Evolutionary conservation across 495 filamentous ascomycete genomes (phyloP).

Genomic region (Aspergillus saccharolyticus): DNA sequence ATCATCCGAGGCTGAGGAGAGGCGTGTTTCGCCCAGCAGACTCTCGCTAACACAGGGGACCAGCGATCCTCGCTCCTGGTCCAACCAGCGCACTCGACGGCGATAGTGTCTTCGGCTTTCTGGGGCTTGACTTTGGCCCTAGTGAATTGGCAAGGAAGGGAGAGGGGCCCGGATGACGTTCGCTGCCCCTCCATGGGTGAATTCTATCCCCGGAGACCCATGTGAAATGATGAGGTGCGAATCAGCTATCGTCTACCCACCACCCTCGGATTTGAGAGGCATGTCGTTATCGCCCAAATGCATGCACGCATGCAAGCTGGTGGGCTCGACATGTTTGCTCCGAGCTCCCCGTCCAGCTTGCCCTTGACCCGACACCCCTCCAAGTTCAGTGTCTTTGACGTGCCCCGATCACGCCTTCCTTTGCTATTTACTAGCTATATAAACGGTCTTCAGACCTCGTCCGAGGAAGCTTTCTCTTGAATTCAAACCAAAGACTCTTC

Average conservation of each 20-base stretch:
- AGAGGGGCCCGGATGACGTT: conserved; percentile 20
- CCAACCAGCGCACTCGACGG: conserved; percentile 1
- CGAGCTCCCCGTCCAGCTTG: conserved; percentile 2
- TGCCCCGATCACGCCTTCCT: neutral
- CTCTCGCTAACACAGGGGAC: too few species aligned
- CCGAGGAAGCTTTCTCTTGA: conserved; percentile 5
- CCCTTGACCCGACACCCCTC: conserved; percentile 24
- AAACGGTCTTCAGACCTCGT: conserved; percentile 20
- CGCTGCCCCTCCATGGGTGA: conserved; percentile 10
- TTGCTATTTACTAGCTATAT: neutral
- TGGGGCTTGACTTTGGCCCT: neutral
- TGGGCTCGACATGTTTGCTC: conserved; percentile 28
- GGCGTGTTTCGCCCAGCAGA: too few species aligned
- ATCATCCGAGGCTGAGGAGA: conserved; percentile 39
- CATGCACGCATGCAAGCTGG: conserved; percentile 15
- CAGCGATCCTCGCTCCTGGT: conserved; percentile 1
- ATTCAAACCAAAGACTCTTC: neutral
- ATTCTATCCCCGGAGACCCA: conserved; percentile 16
- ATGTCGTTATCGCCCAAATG: conserved; percentile 20
- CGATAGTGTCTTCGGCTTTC: neutral
- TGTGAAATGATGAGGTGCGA: conserved; percentile 16
- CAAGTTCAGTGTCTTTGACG: too few species aligned
- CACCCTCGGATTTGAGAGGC: conserved; percentile 13
- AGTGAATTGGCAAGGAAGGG: conserved; percentile 19
- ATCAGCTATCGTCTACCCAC: neutral